Base-by-base conservation (phyloP, 2,329 filamentous ascomycete genomes). In the Hymenoscyphus fructigenus region DNA sequence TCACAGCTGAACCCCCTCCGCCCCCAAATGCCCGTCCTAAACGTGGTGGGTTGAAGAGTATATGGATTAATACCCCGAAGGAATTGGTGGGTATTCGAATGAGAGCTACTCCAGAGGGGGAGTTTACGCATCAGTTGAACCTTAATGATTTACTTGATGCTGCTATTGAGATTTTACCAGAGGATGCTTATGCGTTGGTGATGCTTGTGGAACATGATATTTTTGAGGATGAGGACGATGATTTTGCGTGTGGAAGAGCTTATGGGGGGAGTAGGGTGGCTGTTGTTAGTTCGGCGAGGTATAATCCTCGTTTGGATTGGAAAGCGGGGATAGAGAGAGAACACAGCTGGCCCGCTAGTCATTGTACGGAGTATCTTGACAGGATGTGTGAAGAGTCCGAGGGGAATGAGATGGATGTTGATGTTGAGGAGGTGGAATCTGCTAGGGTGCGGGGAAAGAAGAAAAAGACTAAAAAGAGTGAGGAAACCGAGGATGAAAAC, bases 201-300 rank as follows among this genome's bases (percentile, higher is more conserved):
- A 63, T 74, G 34, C 61, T 75, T 12, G 68, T 73, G 2, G 63
- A 73, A 5, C 71, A 74, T 47, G 73, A 75, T 58, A 61, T 74
- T 5, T 75, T 71, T 29, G 72, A 74, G 62, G 72, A 73, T 32
- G 59, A 88, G 0, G 84, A 89, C 0, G 88, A 91, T 65, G 83
- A 86, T 23, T 91, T 90, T 70, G 86, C 84, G 61, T 89, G 87
- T 66, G 88, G 88, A 0, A 77, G 87, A 32, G 87, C 88, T 0
- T 91, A 88, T 72, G 88, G 88, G 0, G 85, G 82, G 0, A 86
- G 83, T 64, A 79, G 88, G 4, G 82, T 91, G 1, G 82, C 83
- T 0, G 82, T 90, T 0, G 84, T 91, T 0, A 87, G 84, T 0
- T 82, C 79, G 0, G 86, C 88, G 10, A 78, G 88, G 29, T 90